Evolutionary conservation across 2,329 filamentous ascomycete species (phyloP).

Genomic region (Cordyceps cateniannulata): DNA sequence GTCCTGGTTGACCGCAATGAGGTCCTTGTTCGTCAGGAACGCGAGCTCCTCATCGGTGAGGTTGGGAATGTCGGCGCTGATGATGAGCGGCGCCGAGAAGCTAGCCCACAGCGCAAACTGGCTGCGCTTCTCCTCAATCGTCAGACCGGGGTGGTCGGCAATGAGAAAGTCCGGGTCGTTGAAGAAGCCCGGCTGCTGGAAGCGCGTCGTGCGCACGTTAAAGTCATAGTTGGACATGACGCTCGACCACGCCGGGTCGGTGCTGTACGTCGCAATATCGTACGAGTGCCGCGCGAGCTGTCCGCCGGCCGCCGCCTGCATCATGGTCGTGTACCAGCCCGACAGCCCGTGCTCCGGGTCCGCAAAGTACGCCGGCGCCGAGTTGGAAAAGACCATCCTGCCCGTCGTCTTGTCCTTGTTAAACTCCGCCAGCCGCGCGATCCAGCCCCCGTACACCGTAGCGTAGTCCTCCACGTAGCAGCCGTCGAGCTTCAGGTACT

Average conservation of each 20-base stretch:
- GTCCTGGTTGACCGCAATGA: conserved; percentile 36
- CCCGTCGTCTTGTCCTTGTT: neutral
- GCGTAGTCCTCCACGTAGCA: conserved; percentile 25
- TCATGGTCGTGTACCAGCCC: conserved; percentile 36
- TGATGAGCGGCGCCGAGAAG: conserved; percentile 26
- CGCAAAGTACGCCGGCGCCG: conserved; percentile 36
- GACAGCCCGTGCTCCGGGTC: conserved; percentile 23
- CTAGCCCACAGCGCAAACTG: conserved; percentile 27
- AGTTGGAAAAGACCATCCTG: conserved; percentile 31
- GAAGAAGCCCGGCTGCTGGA: conserved; percentile 29
- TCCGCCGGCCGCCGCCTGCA: conserved; percentile 31
- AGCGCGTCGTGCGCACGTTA: conserved; percentile 31
- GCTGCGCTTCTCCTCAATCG: conserved; percentile 25
- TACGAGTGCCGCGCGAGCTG: conserved; percentile 36
- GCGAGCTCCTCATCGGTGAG: conserved; percentile 25
- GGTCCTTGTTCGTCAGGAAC: conserved; percentile 30
- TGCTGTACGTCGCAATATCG: conserved; percentile 34
- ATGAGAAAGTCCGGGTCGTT: conserved; percentile 30
- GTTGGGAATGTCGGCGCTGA: conserved; percentile 31
- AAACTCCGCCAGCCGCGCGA: neutral
- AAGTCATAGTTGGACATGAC: conserved; percentile 40
- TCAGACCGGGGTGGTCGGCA: conserved; percentile 25
- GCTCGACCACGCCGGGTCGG: conserved; percentile 33
- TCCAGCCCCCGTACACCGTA: neutral
- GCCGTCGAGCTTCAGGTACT: conserved; percentile 34